phyloP scores from a whole-genome alignment of 352 stramenopile genomes.

The Globisporangium rhizosaccharum region DNA sequence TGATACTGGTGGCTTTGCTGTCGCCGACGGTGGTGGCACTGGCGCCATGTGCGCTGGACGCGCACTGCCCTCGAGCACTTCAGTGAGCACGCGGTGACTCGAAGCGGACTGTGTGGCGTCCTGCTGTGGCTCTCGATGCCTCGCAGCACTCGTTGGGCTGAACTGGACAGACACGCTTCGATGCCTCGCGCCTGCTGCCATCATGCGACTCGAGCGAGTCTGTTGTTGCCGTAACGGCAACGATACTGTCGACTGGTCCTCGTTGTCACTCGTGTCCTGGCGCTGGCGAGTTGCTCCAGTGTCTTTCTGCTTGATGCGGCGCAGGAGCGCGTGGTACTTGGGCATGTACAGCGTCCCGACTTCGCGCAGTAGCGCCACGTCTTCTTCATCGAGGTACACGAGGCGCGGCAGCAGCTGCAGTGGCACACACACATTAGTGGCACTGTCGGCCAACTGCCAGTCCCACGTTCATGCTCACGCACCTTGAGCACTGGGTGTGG shows the following conservation, averaged over 20 bases:
- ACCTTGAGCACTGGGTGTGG: conserved; percentile 42
- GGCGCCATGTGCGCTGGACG: no score
- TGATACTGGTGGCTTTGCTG: no score
- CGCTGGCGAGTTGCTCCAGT: not conserved
- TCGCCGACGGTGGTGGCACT: no score
- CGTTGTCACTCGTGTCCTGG: not conserved
- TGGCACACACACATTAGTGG: not conserved
- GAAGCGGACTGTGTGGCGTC: no score
- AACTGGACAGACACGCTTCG: no score
- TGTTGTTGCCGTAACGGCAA: not conserved
- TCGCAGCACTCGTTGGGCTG: no score
- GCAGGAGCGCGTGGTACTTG: conserved; percentile 51
- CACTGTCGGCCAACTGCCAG: not conserved
- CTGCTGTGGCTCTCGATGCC: no score
- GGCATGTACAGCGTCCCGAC: conserved; percentile 60
- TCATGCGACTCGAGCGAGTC: not conserved
- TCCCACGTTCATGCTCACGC: not conserved
- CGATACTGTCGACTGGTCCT: not conserved
- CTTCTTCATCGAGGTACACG: conserved; percentile 63
- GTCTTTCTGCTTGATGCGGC: conserved; percentile 17
- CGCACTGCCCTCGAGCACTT: no score
- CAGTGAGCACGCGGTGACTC: no score
- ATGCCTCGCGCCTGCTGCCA: no score
- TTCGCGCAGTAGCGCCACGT: conserved; percentile 50
- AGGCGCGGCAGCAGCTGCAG: conserved; percentile 46